phyloP scores from a whole-genome alignment of 306 rosid genomes.

The Vigna angularis region DNA sequence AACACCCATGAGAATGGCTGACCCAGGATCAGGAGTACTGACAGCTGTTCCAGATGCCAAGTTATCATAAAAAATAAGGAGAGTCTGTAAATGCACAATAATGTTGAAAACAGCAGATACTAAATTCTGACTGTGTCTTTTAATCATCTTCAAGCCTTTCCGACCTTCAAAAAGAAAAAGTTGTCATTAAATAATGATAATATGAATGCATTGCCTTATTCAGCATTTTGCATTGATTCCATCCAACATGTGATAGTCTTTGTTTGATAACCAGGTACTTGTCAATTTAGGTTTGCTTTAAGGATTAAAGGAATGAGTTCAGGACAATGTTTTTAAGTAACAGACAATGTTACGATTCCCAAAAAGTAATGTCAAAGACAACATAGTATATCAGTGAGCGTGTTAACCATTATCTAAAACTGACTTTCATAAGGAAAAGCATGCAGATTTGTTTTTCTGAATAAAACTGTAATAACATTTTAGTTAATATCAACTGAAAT shows the following conservation, averaged over 20 bases:
- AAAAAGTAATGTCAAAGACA: neutral
- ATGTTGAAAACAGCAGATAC: slow-evolving; percentile 69
- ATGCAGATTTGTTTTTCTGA: slow-evolving; percentile 1
- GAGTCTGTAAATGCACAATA: slow-evolving; percentile 79
- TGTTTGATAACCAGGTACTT: slow-evolving; percentile 3
- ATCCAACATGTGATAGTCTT: slow-evolving; percentile 16
- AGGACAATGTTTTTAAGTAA: slow-evolving; percentile 8
- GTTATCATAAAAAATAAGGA: slow-evolving; percentile 61
- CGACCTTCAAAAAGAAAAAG: slow-evolving; percentile 57
- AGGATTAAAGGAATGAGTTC: neutral
- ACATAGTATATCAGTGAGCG: neutral
- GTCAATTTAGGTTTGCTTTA: neutral
- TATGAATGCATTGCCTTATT: slow-evolving; percentile 23
- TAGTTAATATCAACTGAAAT: slow-evolving; percentile 21
- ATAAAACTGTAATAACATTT: slow-evolving; percentile 9
- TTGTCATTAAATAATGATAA: slow-evolving; percentile 39
- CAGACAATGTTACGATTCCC: neutral
- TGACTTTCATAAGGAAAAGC: slow-evolving; percentile 19
- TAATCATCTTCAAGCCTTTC: slow-evolving; percentile 74
- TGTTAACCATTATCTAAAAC: slow-evolving; percentile 1
- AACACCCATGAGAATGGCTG: slow-evolving; percentile 91
- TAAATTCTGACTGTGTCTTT: slow-evolving; percentile 74
- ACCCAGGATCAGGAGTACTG: slow-evolving; percentile 78
- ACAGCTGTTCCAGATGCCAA: slow-evolving; percentile 44
- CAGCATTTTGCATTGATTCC: slow-evolving; percentile 21